These are phyloP conservation scores for Backusella macrospora DNA, from an alignment of 192 early-diverging fungal species.

Conservation along the genomic window DNA sequence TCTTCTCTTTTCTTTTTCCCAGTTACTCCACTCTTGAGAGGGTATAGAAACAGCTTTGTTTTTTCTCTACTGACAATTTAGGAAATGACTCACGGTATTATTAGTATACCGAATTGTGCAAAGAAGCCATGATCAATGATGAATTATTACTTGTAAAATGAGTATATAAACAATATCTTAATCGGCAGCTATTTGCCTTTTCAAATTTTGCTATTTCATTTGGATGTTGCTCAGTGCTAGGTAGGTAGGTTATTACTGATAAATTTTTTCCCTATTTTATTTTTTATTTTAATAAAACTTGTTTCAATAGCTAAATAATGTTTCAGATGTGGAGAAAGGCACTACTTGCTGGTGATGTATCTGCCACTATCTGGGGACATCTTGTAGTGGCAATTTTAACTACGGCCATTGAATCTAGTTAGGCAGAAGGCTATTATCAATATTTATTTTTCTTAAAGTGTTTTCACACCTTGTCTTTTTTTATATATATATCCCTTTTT, in stretches of 20 bases:
- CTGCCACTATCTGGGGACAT: slow-evolving; percentile 53
- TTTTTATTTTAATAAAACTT: too few relatives aligned
- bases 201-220: slow-evolving; percentile 55
- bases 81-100: not conserved
- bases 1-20: too few relatives aligned
- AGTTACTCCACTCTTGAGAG: too few relatives aligned
- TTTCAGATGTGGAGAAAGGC: slow-evolving; percentile 39
- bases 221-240: slow-evolving; percentile 47
- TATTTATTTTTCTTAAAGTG: slow-evolving; percentile 30
- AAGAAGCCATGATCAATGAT: slow-evolving; percentile 9
- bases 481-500: not conserved
- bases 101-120: not conserved
- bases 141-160: slow-evolving; percentile 7
- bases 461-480: slow-evolving; percentile 29
- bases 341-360: slow-evolving; percentile 44
- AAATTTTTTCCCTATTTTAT: not conserved
- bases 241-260: slow-evolving; percentile 48
- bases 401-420: slow-evolving; percentile 39
- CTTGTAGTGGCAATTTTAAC: slow-evolving; percentile 47
- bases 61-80: too few relatives aligned
- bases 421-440: slow-evolving; percentile 49
- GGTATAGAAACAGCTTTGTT: too few relatives aligned
- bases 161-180: slow-evolving; percentile 42
- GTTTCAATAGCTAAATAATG: not conserved
- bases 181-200: slow-evolving; percentile 46